phyloP scores from a whole-genome alignment of 1,139 yeast genomes.

The Suhomyces ambrosiae region DNA sequence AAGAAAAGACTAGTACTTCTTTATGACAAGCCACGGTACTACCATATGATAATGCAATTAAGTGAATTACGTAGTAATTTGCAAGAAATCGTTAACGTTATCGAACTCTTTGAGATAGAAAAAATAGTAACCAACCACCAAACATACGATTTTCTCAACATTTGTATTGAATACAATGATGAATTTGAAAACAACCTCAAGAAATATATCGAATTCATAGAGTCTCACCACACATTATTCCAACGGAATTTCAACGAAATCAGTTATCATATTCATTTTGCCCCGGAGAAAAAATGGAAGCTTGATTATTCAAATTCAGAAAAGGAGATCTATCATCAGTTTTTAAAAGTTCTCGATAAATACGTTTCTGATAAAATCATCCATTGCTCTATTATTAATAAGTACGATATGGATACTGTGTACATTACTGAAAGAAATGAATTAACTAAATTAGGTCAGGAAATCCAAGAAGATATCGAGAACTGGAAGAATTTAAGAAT shows the following conservation, averaged over 20 bases:
- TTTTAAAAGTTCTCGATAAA: slow-evolving; percentile 27
- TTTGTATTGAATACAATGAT: slow-evolving; percentile 40
- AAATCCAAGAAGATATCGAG: slow-evolving; percentile 42
- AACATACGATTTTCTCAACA: slow-evolving; percentile 30
- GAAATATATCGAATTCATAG: slow-evolving; percentile 27
- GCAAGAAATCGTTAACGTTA: slow-evolving; percentile 23
- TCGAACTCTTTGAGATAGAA: slow-evolving; percentile 24
- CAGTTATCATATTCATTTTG: slow-evolving; percentile 43
- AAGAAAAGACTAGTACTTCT: slow-evolving; percentile 32
- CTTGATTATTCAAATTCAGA: slow-evolving; percentile 31
- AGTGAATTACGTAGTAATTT: slow-evolving; percentile 27
- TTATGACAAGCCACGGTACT: slow-evolving; percentile 34
- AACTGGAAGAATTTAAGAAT: slow-evolving; percentile 38
- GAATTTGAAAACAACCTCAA: slow-evolving; percentile 30
- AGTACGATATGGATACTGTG: slow-evolving; percentile 39
- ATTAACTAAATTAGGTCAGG: slow-evolving; percentile 37
- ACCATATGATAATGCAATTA: slow-evolving; percentile 32
- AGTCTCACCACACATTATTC: slow-evolving; percentile 17
- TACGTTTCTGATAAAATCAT: slow-evolving; percentile 32
- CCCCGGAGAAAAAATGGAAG: slow-evolving; percentile 37
- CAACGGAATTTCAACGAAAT: slow-evolving; percentile 23
- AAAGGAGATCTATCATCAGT: slow-evolving; percentile 28
- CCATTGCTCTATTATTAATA: slow-evolving; percentile 44
- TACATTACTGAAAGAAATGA: slow-evolving; percentile 40
- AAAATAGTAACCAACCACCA: slow-evolving; percentile 17